A percentile compares a stretch with the other conserved stretches of the same genome.
These are phyloP conservation scores for Cucumis melo DNA, from an alignment of 306 rosid species.

Conservation along the genomic window DNA sequence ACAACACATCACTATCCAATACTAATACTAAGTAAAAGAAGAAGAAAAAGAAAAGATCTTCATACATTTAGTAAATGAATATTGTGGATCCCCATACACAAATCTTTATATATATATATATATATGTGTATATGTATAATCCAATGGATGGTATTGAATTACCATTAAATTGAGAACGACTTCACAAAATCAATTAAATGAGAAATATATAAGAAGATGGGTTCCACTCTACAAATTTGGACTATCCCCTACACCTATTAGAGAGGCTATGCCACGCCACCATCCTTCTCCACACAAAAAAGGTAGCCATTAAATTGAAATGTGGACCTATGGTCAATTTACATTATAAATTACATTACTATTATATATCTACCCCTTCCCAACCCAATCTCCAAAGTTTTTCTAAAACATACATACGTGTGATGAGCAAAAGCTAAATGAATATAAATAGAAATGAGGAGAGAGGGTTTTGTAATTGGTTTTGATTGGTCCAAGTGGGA, in stretches of 20 bases:
- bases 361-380: neutral
- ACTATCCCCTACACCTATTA: neutral
- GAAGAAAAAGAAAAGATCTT: too few species aligned
- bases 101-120: neutral
- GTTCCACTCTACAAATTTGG: conserved; percentile 5
- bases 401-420: neutral
- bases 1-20: neutral
- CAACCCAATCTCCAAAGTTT: neutral
- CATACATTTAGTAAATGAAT: neutral
- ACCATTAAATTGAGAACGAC: neutral
- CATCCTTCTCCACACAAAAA: neutral
- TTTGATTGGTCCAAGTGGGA: neutral
- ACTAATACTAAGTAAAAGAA: neutral
- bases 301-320: neutral
- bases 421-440: too few species aligned
- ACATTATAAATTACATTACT: neutral
- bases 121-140: too few species aligned
- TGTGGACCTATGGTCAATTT: neutral
- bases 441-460: too few species aligned
- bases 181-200: neutral
- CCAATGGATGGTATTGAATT: neutral
- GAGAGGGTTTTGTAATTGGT: neutral
- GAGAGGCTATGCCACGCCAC: neutral
- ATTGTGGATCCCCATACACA: neutral
- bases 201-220: neutral